Base-by-base conservation (phyloP, 2,329 filamentous ascomycete genomes). In the Aspergillus tamarii region DNA sequence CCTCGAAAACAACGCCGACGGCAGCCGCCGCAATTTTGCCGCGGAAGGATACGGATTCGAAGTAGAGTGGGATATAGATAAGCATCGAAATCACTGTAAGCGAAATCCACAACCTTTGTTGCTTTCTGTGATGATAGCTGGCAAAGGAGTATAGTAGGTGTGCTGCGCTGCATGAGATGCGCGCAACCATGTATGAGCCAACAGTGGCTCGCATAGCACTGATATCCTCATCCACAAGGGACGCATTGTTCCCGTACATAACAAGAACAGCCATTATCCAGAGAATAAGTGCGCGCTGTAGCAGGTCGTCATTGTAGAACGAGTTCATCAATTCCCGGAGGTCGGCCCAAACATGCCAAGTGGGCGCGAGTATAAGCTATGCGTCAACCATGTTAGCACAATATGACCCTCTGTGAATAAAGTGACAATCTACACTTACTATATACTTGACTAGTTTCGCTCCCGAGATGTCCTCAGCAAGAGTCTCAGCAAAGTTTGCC, bases 311-410 rank as follows among this genome's bases (percentile, higher is more conserved):
- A 59, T 81, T 84, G 70, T 84, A 84, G 72, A 83, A 84, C 9
- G 80, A 82, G 70, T 84, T 84, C 81, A 84, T 84, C 61, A 84
- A 73, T 70, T 84, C 82, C 64, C 82, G 80, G 21, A 84, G 74
- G 64, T 84, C 83, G 46, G 76, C 78, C 83, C 82, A 84, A 56
- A 84, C 80, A 64, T 84, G 80, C 82, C 82, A 84, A 61, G 82
- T 81, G 11, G 81, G 81, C 9, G 81, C 75, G 43, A 83, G 81
- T 43, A 83, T 81, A 52, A 84, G 77, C 72, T 73, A 46, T 30
- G 54, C 4, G 14, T 23, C n/a, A 39, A n/a, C 11, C 32, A 16
- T n/a, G 34, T 39, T 16, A 39, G 34, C 32, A 8, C 32, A 39
- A 39, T n/a, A 12, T 23, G 21, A 5, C 32, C n/a, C 5, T 16